phyloP scores from a whole-genome alignment of 306 rosid species.

The Herpetospermum pedunculosum region DNA sequence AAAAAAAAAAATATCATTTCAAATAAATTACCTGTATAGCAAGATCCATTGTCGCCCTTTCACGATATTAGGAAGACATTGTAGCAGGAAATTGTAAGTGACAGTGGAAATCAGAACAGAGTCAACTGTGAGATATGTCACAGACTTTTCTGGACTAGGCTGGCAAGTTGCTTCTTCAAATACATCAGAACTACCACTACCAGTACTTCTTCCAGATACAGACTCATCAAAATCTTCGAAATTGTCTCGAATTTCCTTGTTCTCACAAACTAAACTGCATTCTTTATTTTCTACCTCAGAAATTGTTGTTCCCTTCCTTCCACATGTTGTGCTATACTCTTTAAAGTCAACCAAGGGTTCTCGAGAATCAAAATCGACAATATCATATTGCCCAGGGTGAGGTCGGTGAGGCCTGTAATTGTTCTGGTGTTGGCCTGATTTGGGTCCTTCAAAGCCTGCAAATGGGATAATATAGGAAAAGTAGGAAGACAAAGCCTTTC shows the following conservation, averaged over 20 bases:
- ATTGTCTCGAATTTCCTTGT: constrained; percentile 20
- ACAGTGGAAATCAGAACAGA: constrained; percentile 59
- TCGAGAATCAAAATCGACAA: constrained; percentile 23
- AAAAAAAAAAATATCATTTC: too few species aligned
- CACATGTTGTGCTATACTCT: constrained; percentile 21
- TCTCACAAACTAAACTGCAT: constrained; percentile 15
- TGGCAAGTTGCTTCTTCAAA: constrained; percentile 55
- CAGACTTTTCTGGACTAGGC: constrained; percentile 32
- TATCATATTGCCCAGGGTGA: constrained; percentile 23
- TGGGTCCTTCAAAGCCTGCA: constrained; percentile 32
- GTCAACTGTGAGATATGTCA: constrained; percentile 41
- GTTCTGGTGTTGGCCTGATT: constrained; percentile 24
- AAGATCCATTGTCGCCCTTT: constrained; percentile 84
- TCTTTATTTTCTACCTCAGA: constrained; percentile 10
- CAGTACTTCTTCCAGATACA: constrained; percentile 39
- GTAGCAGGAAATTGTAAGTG: constrained; percentile 54
- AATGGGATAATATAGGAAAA: constrained; percentile 55
- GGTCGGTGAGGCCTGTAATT: constrained; percentile 29
- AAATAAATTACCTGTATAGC: constrained; percentile 62
- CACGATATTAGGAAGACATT: constrained; percentile 89
- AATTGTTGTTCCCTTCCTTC: neutral
- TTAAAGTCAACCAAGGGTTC: constrained; percentile 35
- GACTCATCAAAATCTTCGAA: constrained; percentile 31
- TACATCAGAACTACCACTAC: constrained; percentile 59
- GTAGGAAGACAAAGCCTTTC: constrained; percentile 49